Evolutionary conservation across 2,329 filamentous ascomycete genomes (phyloP), one percentile per base, ranked within the genome.

Genomic region (Pseudogymnoascus pannorum): DNA sequence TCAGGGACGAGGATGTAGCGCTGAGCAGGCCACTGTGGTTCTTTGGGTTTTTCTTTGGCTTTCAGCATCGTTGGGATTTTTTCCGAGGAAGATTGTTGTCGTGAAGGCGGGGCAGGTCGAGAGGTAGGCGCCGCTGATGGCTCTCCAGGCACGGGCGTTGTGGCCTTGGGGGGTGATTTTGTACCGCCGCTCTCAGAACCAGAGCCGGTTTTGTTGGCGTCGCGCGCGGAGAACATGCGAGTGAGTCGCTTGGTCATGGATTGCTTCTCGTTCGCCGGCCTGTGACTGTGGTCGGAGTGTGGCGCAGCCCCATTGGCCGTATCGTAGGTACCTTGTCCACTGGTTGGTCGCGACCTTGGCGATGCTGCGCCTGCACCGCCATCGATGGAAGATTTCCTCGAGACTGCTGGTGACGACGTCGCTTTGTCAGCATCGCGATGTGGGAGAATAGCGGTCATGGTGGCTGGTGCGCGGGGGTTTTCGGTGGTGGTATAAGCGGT

Each of bases 181-280:
- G 60, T 62, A 40, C 38, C 38, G 38, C 38, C 38, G 20, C 38
- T 40, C 12, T 40, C 38, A 14, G 70, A 65, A 61, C 73, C 74
- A 48, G 74, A 72, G 36, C 74, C 66, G 60, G 72, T 70, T 61
- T 72, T 74, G 40, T 72, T 67, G 18, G 76, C 70, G 60, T 85
- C 83, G 70, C 82, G 85, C 66, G 77, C 79, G 60, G 80, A 84
- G 73, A 87, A 87, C 80, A 87, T 87, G 75, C 84, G 81, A 40
- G 83, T 82, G 61, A 87, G 72, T 54, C 83, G 81, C 70, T 85
- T 83, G 71, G 86, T 87, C 74, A 87, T 83, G 12, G 83, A 84
- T 2, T 79, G 72, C 71, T 83, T 85, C 68, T 86, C 83, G 54
- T 62, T 62, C 38, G 64, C 65, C 14, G 63, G 60, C 60, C 67